These are phyloP conservation scores for Boletus pseudopeckii DNA, from an alignment of 768 basidiomycete genomes.

Conservation along the genomic window DNA sequence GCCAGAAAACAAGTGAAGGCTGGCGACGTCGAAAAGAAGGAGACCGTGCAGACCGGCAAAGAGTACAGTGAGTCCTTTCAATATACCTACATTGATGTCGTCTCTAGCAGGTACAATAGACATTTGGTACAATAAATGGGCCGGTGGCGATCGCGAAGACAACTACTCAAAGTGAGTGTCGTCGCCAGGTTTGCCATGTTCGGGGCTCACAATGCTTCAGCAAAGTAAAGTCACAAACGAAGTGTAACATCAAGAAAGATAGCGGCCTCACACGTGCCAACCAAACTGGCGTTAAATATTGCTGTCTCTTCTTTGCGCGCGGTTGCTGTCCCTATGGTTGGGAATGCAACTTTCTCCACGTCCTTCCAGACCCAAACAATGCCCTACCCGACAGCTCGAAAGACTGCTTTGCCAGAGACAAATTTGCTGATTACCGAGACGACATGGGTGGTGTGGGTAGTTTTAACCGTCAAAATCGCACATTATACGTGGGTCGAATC, in stretches of 20 bases:
- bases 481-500: slow-evolving; percentile 91
- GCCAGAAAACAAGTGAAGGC: slow-evolving; percentile 92
- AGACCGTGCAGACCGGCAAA: slow-evolving; percentile 88
- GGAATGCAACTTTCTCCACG: slow-evolving; percentile 97
- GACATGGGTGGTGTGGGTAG: slow-evolving; percentile 99
- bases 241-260: slow-evolving; percentile 85
- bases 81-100: background rate
- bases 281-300: slow-evolving; percentile 87
- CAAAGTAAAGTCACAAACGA: slow-evolving; percentile 91
- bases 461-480: slow-evolving; percentile 91
- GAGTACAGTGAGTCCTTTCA: slow-evolving; percentile 77
- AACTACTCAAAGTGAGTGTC: slow-evolving; percentile 83
- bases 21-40: slow-evolving; percentile 86
- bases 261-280: slow-evolving; percentile 94
- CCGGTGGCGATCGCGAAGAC: slow-evolving; percentile 98
- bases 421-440: slow-evolving; percentile 95
- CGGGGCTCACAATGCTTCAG: slow-evolving; percentile 36
- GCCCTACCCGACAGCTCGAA: slow-evolving; percentile 86
- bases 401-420: slow-evolving; percentile 96
- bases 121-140: slow-evolving; percentile 99
- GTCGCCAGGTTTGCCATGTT: background rate
- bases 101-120: slow-evolving; percentile 43
- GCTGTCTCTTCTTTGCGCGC: slow-evolving; percentile 91
- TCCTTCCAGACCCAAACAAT: slow-evolving; percentile 67
- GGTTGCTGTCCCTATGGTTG: slow-evolving; percentile 98